Percentiles rank a stretch among this genome's conserved stretches.
phyloP scores from a whole-genome alignment of 345 rosid genomes.

The Sonneratia caseolaris region DNA sequence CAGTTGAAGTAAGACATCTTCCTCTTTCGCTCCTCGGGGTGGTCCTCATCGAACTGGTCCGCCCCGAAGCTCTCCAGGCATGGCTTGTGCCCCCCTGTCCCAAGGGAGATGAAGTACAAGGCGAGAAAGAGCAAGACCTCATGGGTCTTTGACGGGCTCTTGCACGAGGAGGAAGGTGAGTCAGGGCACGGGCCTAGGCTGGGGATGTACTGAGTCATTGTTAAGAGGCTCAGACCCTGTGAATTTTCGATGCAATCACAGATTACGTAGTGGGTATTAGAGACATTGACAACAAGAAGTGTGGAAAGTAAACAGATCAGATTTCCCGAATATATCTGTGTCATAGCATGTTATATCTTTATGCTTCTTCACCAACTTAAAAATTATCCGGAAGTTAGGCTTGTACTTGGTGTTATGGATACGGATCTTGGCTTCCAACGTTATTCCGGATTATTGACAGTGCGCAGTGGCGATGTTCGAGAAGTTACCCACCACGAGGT shows the following conservation, averaged over 20 bases:
- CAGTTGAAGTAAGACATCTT: conserved; percentile 49
- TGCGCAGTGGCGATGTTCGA: not conserved
- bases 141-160: conserved; percentile 25
- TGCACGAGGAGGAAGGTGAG: conserved; percentile 8
- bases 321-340: no score
- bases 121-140: conserved; percentile 32
- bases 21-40: conserved; percentile 29
- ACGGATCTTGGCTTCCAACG: not conserved
- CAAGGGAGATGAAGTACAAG: conserved; percentile 34
- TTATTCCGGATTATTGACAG: not conserved
- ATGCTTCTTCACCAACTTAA: no score
- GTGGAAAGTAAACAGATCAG: no score
- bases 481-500: conserved; percentile 23
- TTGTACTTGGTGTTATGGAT: not conserved
- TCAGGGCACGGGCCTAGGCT: conserved; percentile 20
- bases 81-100: conserved; percentile 43
- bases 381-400: not conserved
- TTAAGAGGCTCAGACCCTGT: conserved; percentile 37
- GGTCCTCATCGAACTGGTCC: conserved; percentile 43
- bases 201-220: conserved; percentile 31
- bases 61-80: conserved; percentile 46
- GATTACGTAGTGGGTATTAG: no score
- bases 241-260: not conserved
- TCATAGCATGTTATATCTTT: no score
- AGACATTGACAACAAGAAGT: no score